A percentile compares a stretch with the other conserved stretches of the same genome.
Evolutionary conservation across 768 basidiomycete species (phyloP).

Genomic region (Russula sp.): DNA sequence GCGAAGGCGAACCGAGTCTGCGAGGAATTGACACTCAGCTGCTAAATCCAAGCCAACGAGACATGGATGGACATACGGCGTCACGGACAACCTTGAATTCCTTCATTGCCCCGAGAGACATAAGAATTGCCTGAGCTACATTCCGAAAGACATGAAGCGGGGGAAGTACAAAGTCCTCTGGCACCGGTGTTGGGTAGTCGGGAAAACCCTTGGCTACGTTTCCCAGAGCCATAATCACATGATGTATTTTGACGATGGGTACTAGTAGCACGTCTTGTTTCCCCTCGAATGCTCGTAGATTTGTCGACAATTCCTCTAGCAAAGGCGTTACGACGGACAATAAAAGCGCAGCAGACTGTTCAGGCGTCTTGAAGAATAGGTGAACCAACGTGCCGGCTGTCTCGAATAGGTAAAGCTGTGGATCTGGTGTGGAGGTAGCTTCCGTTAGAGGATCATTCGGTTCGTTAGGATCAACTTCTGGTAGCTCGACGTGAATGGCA

Average conservation of each 20-base stretch:
- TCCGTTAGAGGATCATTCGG: conserved; percentile 64
- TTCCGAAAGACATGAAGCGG: conserved; percentile 75
- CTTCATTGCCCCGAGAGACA: conserved; percentile 88
- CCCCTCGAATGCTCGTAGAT: conserved; percentile 48
- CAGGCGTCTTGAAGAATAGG: conserved; percentile 57
- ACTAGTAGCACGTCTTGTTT: conserved; percentile 62
- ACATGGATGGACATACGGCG: conserved; percentile 62
- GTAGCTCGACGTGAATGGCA: conserved; percentile 65
- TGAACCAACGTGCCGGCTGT: conserved; percentile 81
- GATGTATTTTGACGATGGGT: conserved; percentile 84
- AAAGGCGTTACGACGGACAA: conserved; percentile 79
- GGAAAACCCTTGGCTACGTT: conserved; percentile 97
- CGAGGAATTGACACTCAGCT: conserved; percentile 5
- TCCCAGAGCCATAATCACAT: conserved; percentile 90
- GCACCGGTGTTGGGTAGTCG: conserved; percentile 68
- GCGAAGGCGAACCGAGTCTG: conserved; percentile 93
- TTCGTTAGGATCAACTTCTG: conserved; percentile 67
- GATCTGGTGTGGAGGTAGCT: conserved; percentile 72
- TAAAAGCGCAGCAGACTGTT: conserved; percentile 62
- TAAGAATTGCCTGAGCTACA: conserved; percentile 80
- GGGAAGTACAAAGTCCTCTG: conserved; percentile 61
- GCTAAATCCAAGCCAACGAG: background rate
- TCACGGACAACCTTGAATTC: conserved; percentile 82
- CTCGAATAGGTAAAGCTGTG: conserved; percentile 94
- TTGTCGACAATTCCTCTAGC: conserved; percentile 62